Evolutionary conservation across 2,329 filamentous ascomycete species (phyloP).

Genomic region (Macrophomina phaseolina): DNA sequence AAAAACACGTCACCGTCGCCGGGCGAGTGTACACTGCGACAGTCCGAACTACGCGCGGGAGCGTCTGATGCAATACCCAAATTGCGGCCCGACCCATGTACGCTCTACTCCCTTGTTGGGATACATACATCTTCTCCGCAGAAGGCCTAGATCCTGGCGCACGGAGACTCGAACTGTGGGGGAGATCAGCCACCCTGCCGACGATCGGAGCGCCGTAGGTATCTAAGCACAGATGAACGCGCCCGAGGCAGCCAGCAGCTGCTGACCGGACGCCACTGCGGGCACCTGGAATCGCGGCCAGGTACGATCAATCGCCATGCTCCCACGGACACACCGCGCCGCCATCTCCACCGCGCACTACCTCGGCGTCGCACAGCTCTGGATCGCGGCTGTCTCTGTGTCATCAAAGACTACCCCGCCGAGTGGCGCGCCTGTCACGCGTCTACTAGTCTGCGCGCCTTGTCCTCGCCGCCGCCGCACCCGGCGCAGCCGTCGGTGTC

Average conservation of each 20-base stretch:
- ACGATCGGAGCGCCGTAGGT: neutral
- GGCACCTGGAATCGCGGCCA: neutral
- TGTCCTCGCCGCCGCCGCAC: conserved; percentile 3
- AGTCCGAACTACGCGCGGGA: neutral
- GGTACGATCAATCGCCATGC: neutral
- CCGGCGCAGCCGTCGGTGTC: neutral
- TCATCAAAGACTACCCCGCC: conserved; percentile 25
- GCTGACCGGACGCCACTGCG: neutral
- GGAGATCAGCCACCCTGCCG: neutral
- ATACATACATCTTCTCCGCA: neutral
- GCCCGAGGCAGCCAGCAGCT: too few species aligned
- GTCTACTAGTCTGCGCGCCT: neutral
- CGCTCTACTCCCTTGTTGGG: neutral
- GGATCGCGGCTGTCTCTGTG: conserved; percentile 31
- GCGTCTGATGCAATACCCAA: neutral
- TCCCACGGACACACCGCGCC: conserved; percentile 27
- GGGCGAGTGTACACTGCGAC: neutral
- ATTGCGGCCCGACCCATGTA: neutral
- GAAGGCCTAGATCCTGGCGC: neutral
- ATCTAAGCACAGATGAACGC: neutral
- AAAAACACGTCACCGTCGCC: neutral
- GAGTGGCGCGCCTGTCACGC: conserved; percentile 8
- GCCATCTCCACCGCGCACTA: conserved; percentile 6
- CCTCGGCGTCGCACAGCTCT: conserved; percentile 26
- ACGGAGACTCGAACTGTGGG: neutral